Evolutionary conservation across 306 rosid species (phyloP).

Genomic region (Luffa acutangula): DNA sequence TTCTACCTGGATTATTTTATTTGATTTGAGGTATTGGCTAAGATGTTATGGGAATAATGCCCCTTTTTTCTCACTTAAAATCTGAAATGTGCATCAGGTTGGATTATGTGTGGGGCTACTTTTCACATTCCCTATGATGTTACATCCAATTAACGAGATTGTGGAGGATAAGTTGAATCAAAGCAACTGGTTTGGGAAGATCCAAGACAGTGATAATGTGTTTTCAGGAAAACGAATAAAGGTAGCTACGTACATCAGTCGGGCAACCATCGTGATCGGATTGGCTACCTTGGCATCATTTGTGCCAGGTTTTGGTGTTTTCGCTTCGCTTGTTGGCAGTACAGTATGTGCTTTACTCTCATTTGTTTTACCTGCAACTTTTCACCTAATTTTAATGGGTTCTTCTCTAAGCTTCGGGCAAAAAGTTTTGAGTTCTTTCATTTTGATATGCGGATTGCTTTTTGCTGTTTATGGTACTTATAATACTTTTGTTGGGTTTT

Average conservation of each 20-base stretch:
- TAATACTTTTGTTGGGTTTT: slow-evolving; percentile 46
- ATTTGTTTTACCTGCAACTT: slow-evolving; percentile 74
- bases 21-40: neutral
- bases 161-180: slow-evolving; percentile 40
- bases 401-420: slow-evolving; percentile 52
- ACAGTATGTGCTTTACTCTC: slow-evolving; percentile 75
- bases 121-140: slow-evolving; percentile 84
- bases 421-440: slow-evolving; percentile 38
- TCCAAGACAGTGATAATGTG: neutral
- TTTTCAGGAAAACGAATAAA: slow-evolving; percentile 22
- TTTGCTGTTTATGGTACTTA: slow-evolving; percentile 81
- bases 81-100: slow-evolving; percentile 28
- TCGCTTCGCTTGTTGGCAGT: slow-evolving; percentile 81
- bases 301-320: slow-evolving; percentile 62
- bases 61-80: neutral
- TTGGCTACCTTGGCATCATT: slow-evolving; percentile 50
- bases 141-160: slow-evolving; percentile 79
- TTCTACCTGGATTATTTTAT: neutral
- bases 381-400: slow-evolving; percentile 57
- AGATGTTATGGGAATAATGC: neutral
- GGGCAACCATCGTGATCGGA: slow-evolving; percentile 52
- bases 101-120: slow-evolving; percentile 74
- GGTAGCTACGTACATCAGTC: slow-evolving; percentile 28
- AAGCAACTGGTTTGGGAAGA: slow-evolving; percentile 15
- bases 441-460: slow-evolving; percentile 51